Evolutionary conservation across 1,139 yeast genomes (phyloP).

Genomic region (Pichia sp.): DNA sequence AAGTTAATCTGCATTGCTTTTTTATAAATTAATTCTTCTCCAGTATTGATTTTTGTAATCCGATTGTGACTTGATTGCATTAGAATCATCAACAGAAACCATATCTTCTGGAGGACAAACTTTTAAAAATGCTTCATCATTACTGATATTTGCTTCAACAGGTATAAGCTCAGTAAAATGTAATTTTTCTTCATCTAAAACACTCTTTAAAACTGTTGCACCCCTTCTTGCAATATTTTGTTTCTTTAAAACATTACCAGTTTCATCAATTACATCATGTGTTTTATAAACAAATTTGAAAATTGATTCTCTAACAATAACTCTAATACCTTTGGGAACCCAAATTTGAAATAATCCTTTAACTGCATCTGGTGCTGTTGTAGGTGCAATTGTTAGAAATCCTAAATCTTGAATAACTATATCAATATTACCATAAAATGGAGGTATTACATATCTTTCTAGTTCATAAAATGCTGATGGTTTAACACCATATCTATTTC

Average conservation of each 20-base stretch:
- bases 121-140: constrained; percentile 15
- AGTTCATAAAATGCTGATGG: constrained; percentile 31
- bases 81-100: background rate
- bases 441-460: constrained; percentile 50
- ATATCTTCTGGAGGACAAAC: constrained; percentile 15
- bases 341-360: constrained; percentile 47
- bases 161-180: constrained; percentile 21
- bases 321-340: constrained; percentile 42
- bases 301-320: constrained; percentile 37
- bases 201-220: constrained; percentile 10
- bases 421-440: constrained; percentile 63
- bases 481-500: constrained; percentile 33
- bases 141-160: constrained; percentile 16
- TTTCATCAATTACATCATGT: constrained; percentile 13
- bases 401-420: constrained; percentile 67
- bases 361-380: constrained; percentile 24
- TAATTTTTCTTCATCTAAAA: constrained; percentile 15
- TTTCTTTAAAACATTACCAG: constrained; percentile 17
- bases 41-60: constrained; percentile 22
- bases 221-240: constrained; percentile 13
- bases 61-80: constrained; percentile 9
- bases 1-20: background rate
- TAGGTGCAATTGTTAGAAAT: constrained; percentile 54
- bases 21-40: constrained; percentile 11
- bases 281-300: constrained; percentile 28